A percentile compares a stretch with the other conserved stretches of the same genome.
Evolutionary conservation across 352 stramenopile genomes (phyloP).

Genomic region (Globisporangium barbulae): DNA sequence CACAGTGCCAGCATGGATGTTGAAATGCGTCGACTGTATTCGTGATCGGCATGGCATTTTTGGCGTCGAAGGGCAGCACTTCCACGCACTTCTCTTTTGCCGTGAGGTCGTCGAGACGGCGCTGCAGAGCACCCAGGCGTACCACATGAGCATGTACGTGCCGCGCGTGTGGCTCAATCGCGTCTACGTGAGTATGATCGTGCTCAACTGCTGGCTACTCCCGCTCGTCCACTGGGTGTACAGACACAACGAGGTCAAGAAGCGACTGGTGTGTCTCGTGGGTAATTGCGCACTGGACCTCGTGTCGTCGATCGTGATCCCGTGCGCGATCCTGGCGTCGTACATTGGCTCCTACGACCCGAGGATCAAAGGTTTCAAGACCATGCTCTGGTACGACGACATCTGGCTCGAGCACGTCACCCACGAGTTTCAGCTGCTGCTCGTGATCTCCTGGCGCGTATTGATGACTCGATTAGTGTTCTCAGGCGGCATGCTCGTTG

Average conservation of each 20-base stretch:
- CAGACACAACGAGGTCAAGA: conserved; percentile 4
- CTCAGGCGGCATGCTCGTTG: neutral
- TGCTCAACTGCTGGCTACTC: conserved; percentile 25
- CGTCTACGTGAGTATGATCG: conserved; percentile 12
- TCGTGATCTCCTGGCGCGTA: neutral
- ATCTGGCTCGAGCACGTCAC: neutral
- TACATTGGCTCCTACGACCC: conserved; percentile 18
- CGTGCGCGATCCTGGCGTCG: conserved; percentile 1
- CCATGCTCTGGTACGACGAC: conserved; percentile 8
- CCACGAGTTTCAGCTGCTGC: neutral
- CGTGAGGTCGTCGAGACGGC: conserved; percentile 22
- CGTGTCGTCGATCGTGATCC: conserved; percentile 17
- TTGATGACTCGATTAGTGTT: neutral
- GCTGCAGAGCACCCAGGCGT: conserved; percentile 29
- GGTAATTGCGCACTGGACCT: conserved; percentile 20
- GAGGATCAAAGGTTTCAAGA: neutral
- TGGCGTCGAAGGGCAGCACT: conserved; percentile 19
- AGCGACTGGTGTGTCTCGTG: conserved; percentile 11
- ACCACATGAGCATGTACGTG: conserved; percentile 19
- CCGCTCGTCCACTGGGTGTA: conserved; percentile 10
- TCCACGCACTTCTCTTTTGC: conserved; percentile 16
- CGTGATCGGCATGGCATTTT: conserved; percentile 12
- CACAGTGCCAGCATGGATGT: too few species aligned
- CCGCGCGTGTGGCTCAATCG: conserved; percentile 15
- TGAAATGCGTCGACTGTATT: neutral